Evolutionary conservation across 176 grass and related monocot genomes (phyloP), one percentile per base, ranked within the genome.

Genomic region (Triticum turgidum): DNA sequence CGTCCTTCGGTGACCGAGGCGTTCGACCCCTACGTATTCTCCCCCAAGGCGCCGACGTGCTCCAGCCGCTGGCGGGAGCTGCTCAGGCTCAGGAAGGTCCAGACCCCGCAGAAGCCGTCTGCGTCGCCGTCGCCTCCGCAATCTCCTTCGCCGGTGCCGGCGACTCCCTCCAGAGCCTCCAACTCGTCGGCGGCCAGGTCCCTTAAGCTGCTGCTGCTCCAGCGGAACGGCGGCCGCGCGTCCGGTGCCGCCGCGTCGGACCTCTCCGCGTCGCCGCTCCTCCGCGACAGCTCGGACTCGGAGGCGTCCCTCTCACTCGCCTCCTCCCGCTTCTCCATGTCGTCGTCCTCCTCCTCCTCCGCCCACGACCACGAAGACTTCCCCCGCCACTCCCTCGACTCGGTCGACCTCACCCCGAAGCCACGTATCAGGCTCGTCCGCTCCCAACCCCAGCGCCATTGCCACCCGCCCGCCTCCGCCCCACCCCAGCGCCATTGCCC

Each of bases 21-120:
- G 35, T 73, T 88, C 7, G 93, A 98, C 73, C 88, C 90, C 6
- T 96, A 96, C 84, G 90, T 90, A 47, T 98, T 96, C 89, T 98
- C 94, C 1, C 96, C 97, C 18, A 94, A 95, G 81, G 97, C 97
- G 14, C 94, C 97, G 51, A 91, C 90, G 22, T 98, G 97, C 61
- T 91, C 92, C 4, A 94, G 92, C 82, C 82, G 92, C 35, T 98
- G 97, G 97, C 56, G 92, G 41, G 92, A 98, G 85, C 79, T 96
- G 14, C 97, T 98, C 25, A 67, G 92, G 35, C 88, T 98, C 5
- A 62, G 74, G 78, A 94, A 88, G 85, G 59, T 86, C 5, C 91
- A 81, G 73, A 94, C 79, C 38, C 92, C 93, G 42, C 90, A 86
- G 76, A 84, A 81, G 66, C 18, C 77, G 18, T 30, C 80, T 1